phyloP scores from a whole-genome alignment of 768 basidiomycete species.

The Cytidiella melzeri region DNA sequence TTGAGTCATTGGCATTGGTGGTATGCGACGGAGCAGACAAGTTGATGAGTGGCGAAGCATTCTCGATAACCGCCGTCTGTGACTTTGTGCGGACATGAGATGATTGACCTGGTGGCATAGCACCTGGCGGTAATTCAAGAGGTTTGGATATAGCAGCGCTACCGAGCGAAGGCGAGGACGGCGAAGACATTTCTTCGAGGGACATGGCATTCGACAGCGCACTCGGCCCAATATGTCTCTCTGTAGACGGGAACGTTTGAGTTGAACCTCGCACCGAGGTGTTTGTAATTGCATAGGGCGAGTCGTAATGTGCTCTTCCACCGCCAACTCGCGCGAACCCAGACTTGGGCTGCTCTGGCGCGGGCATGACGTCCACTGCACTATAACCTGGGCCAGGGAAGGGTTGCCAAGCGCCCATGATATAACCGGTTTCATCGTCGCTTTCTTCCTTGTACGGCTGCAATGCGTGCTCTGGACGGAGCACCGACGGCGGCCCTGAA shows the following conservation, averaged over 20 bases:
- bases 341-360: conserved; percentile 29
- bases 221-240: conserved; percentile 25
- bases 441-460: conserved; percentile 73
- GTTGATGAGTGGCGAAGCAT: conserved; percentile 13
- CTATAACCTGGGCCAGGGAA: conserved; percentile 50
- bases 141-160: conserved; percentile 28
- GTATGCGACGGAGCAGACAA: not conserved
- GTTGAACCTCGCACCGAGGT: conserved; percentile 39
- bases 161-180: conserved; percentile 39
- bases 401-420: conserved; percentile 94
- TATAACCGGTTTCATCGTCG: conserved; percentile 75
- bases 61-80: conserved; percentile 79
- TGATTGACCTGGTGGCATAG: conserved; percentile 42
- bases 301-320: conserved; percentile 78
- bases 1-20: conserved; percentile 26
- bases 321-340: conserved; percentile 88
- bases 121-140: conserved; percentile 44
- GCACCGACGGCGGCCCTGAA: conserved; percentile 61
- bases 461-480: conserved; percentile 75
- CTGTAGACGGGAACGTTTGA: conserved; percentile 62
- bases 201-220: conserved; percentile 20
- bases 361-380: conserved; percentile 35
- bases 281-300: conserved; percentile 73
- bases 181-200: conserved; percentile 39
- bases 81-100: conserved; percentile 70